Evolutionary conservation across 768 basidiomycete species (phyloP), one percentile per base, ranked within the genome.

Genomic region (Podaxis sp.): DNA sequence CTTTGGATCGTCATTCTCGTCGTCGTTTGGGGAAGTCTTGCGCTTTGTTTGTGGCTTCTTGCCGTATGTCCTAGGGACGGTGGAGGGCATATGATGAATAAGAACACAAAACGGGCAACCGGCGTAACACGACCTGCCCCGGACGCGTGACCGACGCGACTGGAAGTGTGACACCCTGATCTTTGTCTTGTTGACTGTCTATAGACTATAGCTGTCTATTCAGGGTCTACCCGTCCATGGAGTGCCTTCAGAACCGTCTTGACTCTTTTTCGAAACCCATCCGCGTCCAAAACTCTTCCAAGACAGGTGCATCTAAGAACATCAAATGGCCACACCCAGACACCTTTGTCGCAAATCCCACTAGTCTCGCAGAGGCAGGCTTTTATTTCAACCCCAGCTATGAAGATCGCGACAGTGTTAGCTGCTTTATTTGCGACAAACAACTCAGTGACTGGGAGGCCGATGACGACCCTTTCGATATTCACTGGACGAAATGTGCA

Each of bases 371-470:
- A 1, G 87, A 90, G 66, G 96, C 96, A 2, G 96, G 96, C 8
- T 98, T 96, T 77, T 96, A 86, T 80, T 95, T 82, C 75, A 80
- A 80, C 65, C 93, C 93, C 0, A 84, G 83, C 66, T 76, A 78
- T 63, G 84, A 86, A 24, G 87, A 89, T 64, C 78, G 78, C 15
- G 93, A 95, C 74, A 88, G 85, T 67, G 94, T 91, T 22, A 80
- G 83, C 3, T 99, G 96, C 73, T 97, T 89, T 72, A 77, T 89
- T 66, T 99, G 96, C 76, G 82, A 80, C 50, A 92, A 95, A 68
- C 81, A 89, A 64, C 80, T 98, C 8, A 85, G 86, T 58, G 91
- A 89, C 20, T 99, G 96, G 96, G 90, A 90, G 52, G 80, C 79
- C 50, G 77, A 85, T 0, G 95, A 99, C 68, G 91, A 96, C 75